Percentiles rank a stretch among this genome's conserved stretches.
phyloP scores from a whole-genome alignment of 441 rosid genomes.

The Corymbia citriodora region DNA sequence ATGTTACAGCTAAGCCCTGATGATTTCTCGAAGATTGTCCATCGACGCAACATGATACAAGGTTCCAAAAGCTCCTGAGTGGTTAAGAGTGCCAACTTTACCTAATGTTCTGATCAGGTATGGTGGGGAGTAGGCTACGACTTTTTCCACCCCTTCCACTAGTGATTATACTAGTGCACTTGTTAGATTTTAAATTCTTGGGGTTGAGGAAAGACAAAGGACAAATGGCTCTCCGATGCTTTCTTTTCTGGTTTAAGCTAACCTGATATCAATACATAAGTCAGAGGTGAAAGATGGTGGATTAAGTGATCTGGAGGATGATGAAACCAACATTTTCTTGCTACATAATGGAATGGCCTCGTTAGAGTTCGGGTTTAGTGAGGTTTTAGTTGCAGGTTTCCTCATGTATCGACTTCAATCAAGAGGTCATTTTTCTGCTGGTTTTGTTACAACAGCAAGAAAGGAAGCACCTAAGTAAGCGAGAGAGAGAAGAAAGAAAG shows the following conservation, averaged over 20 bases:
- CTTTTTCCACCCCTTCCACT: neutral
- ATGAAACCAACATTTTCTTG: no score
- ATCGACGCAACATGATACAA: conserved; percentile 54
- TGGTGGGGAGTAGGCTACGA: neutral
- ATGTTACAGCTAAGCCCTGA: conserved; percentile 59
- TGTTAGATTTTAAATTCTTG: neutral
- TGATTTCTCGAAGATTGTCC: conserved; percentile 56
- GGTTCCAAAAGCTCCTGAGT: conserved; percentile 20
- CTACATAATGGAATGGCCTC: no score
- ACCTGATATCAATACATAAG: neutral
- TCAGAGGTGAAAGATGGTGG: no score
- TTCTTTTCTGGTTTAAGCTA: neutral
- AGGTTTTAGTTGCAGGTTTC: no score
- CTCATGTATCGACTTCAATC: no score
- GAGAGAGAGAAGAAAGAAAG: no score
- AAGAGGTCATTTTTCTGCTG: no score
- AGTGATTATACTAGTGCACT: neutral
- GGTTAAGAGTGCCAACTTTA: neutral
- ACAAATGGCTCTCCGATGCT: neutral
- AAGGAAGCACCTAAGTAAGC: no score
- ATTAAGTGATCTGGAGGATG: no score
- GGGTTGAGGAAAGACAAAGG: neutral
- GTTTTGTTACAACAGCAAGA: no score
- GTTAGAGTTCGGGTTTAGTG: no score
- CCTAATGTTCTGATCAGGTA: neutral